phyloP scores from a whole-genome alignment of 805 yeast species.

The Kodamaea neixiangensis region DNA sequence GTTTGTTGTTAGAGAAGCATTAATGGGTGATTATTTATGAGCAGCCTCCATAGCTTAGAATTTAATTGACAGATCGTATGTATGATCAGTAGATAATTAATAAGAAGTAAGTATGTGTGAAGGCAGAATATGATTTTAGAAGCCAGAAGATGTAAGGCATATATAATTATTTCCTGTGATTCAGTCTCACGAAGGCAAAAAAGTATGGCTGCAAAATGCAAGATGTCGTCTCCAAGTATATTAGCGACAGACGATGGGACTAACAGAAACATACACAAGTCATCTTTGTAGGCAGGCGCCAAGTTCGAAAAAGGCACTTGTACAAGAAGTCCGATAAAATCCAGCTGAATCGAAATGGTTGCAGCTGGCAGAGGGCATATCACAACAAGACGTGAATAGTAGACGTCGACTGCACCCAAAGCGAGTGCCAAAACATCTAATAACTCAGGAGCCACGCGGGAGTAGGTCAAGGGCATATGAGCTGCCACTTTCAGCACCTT shows the following conservation, averaged over 20 bases:
- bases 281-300: constrained; percentile 16
- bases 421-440: not conserved
- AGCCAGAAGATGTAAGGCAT: too few species aligned
- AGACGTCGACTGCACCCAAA: not conserved
- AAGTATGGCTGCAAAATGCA: too few species aligned
- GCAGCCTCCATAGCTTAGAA: too few species aligned
- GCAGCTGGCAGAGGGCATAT: not conserved
- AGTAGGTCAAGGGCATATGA: not conserved
- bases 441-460: not conserved
- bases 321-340: constrained; percentile 58
- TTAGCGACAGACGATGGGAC: not conserved
- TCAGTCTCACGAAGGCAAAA: too few species aligned
- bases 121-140: too few species aligned
- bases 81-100: too few species aligned
- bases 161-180: too few species aligned
- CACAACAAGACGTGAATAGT: not conserved
- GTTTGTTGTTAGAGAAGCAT: constrained; percentile 61
- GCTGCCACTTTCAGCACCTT: not conserved
- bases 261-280: not conserved
- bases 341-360: not conserved
- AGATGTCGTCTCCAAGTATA: not conserved
- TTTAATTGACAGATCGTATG: too few species aligned
- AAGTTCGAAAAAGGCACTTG: constrained; percentile 46
- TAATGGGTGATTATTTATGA: not conserved
- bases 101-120: too few species aligned